A percentile compares a stretch with the other conserved stretches of the same genome.
Evolutionary conservation across 495 filamentous ascomycete genomes (phyloP).

Genomic region (Viridothelium virens): DNA sequence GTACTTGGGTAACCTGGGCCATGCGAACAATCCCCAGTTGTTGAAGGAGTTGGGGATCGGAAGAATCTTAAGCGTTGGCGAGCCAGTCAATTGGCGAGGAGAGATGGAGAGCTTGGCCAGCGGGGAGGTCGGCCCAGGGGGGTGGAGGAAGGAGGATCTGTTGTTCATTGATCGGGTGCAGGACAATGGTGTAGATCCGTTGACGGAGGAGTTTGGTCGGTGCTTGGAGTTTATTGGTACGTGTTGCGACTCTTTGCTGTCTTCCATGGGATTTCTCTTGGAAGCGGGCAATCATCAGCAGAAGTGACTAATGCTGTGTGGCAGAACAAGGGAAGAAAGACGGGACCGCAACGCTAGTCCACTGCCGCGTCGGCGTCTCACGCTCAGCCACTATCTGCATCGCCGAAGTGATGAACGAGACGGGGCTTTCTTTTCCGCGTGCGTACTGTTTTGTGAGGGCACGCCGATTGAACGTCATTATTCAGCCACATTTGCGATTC

Average conservation of each 20-base stretch:
- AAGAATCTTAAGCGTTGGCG: constrained; percentile 89
- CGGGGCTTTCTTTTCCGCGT: constrained; percentile 74
- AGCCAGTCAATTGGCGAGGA: constrained; percentile 71
- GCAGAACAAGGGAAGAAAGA: constrained; percentile 67
- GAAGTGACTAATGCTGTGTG: too few relatives aligned
- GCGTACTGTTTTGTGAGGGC: constrained; percentile 97
- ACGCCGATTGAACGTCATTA: constrained; percentile 70
- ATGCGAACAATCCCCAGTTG: constrained; percentile 87
- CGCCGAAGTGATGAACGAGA: constrained; percentile 84
- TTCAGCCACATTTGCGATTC: constrained; percentile 63
- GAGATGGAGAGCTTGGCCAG: constrained; percentile 38
- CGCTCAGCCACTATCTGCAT: constrained; percentile 96
- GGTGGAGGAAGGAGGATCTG: constrained; percentile 65
- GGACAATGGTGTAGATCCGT: constrained; percentile 90
- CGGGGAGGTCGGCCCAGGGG: constrained; percentile 35
- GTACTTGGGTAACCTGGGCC: constrained; percentile 86
- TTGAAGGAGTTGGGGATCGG: constrained; percentile 71
- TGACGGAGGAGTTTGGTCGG: constrained; percentile 77
- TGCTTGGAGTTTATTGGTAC: constrained; percentile 89
- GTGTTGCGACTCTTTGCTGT: constrained; percentile 29
- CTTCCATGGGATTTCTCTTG: constrained; percentile 1
- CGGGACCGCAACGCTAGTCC: constrained; percentile 81
- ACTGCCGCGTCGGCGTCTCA: constrained; percentile 93
- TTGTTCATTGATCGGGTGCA: constrained; percentile 78
- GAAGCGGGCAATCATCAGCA: too few relatives aligned